Conservation (phyloP, 495 filamentous ascomycete species). For the Aspergillus haitiensis region DNA sequence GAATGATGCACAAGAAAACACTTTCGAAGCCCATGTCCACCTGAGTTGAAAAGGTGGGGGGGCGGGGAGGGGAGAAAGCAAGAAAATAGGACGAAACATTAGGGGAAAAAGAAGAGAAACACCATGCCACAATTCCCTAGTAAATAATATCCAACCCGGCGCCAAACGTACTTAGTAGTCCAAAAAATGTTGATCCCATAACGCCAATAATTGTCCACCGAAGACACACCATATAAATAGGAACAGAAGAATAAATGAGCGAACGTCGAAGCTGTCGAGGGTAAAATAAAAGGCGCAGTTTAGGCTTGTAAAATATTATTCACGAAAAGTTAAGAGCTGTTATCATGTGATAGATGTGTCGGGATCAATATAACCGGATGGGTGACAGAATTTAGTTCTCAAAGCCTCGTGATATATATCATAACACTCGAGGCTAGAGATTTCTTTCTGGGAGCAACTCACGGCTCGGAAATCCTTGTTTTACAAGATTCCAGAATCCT, state of each 20-base stretch:
- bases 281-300: slow-evolving; percentile 14
- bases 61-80: slow-evolving; percentile 6
- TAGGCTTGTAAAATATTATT: no score
- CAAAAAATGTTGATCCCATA: slow-evolving; percentile 29
- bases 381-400: no score
- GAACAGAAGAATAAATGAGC: slow-evolving; percentile 22
- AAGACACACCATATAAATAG: slow-evolving; percentile 24
- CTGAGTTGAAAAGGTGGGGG: slow-evolving; percentile 1
- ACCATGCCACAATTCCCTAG: slow-evolving; percentile 26
- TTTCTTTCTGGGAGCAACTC: neutral
- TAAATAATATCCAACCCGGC: slow-evolving; percentile 32
- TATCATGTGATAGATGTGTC: no score
- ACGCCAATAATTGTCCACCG: slow-evolving; percentile 39
- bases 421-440: no score
- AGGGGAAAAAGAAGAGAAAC: slow-evolving; percentile 17
- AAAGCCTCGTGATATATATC: no score
- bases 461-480: neutral
- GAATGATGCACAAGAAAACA: slow-evolving; percentile 22
- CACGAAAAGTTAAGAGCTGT: no score
- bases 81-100: slow-evolving; percentile 8
- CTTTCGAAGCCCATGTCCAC: slow-evolving; percentile 16
- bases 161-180: slow-evolving; percentile 34
- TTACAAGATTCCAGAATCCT: slow-evolving; percentile 93
- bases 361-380: no score
- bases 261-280: slow-evolving; percentile 17